Evolutionary conservation across 371 early-diverging fungal species (phyloP), one percentile per base, ranked within the genome.

Genomic region (Mortierella sp.): DNA sequence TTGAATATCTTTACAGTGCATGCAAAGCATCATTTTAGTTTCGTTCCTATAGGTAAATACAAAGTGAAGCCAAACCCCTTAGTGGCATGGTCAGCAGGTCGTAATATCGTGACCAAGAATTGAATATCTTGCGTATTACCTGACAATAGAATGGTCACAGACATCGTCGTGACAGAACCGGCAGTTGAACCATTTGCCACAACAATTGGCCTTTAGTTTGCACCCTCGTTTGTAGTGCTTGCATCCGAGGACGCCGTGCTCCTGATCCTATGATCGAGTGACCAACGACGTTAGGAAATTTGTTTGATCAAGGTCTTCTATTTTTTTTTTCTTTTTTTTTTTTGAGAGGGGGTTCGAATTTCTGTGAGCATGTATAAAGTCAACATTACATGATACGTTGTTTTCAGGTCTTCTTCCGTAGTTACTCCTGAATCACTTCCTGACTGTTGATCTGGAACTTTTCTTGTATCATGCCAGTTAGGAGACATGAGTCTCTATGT

Each of bases 91-190:
- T 36, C 36, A 5, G 36, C 36, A 36, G 7, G 36, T 36, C 7
- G 36, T 6, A 3, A 36, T 36, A 36, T 36, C 36, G 50, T 7
- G 43, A 22, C 22, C 36, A 63, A 40, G 3, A 48, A 48, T 36
- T 19, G 19, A 45, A 16, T 38, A 16, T 22, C 41, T 43, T 10
- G 33, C 52, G 66, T 58, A 22, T 11, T 89, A 95, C 96, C 98
- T 78, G 55, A 95, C 90, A 74, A 98, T 94, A 22, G 87, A 83
- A 87, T 99, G 99, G 72, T 93, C 93, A 58, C 90, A 89, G 0
- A 76, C 89, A 52, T 96, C 96, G 79, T 99, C 97, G 81, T 99
- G 99, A 83, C 99, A 99, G 75, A 98, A 94, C 58, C 99, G 91
- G 84, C 99, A 99, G 24, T 96, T 85, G 69, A 90, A 93, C 91